Conservation (phyloP, 129 eudicot genomes). For the Escallonia rubra region DNA sequence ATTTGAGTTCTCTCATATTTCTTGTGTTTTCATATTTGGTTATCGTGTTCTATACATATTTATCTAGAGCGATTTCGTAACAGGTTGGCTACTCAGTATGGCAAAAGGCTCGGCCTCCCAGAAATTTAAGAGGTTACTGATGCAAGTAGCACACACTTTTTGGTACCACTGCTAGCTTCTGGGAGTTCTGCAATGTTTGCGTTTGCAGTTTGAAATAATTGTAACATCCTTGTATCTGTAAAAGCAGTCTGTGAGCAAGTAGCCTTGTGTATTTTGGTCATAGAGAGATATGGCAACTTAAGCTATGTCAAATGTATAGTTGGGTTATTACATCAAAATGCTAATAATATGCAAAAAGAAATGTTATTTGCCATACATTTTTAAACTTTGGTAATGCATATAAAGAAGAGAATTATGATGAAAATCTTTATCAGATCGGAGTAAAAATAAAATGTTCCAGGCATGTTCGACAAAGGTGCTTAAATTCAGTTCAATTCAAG, state of each 20-base stretch:
- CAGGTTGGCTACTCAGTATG: too few relatives aligned
- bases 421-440: too few relatives aligned
- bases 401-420: background rate
- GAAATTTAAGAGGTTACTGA: too few relatives aligned
- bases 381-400: background rate
- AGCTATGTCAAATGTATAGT: slow-evolving; percentile 8
- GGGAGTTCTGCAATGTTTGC: background rate
- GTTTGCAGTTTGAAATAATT: slow-evolving; percentile 18
- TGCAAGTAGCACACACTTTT: slow-evolving; percentile 18
- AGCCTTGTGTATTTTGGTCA: background rate
- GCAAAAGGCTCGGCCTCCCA: too few relatives aligned
- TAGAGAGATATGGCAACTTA: background rate
- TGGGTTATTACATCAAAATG: background rate
- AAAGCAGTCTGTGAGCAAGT: slow-evolving; percentile 1
- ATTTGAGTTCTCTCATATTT: too few relatives aligned
- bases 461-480: too few relatives aligned
- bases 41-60: too few relatives aligned
- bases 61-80: too few relatives aligned
- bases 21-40: too few relatives aligned
- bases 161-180: slow-evolving; percentile 19
- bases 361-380: background rate
- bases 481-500: too few relatives aligned
- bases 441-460: too few relatives aligned
- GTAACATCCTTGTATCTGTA: slow-evolving; percentile 13
- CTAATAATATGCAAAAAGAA: background rate